These are phyloP conservation scores for Beta lomatogona DNA, from an alignment of 179 eudicot genomes.

Conservation along the genomic window DNA sequence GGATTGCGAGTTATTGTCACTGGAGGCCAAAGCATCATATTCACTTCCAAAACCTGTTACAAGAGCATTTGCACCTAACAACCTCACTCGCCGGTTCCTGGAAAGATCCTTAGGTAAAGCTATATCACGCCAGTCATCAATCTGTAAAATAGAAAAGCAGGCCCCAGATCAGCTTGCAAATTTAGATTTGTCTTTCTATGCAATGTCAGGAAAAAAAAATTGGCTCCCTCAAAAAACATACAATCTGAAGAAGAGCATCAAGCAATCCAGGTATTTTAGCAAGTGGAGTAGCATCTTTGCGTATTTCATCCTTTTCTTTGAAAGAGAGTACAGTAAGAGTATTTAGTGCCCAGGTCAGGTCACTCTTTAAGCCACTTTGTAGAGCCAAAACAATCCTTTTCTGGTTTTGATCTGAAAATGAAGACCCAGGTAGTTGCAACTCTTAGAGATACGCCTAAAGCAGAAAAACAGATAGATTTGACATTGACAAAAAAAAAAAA, in stretches of 20 bases:
- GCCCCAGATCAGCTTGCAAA: neutral
- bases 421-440: neutral
- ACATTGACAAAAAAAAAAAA: neutral
- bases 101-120: slow-evolving; percentile 76
- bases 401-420: slow-evolving; percentile 77
- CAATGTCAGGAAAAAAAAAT: neutral
- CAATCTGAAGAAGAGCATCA: slow-evolving; percentile 96
- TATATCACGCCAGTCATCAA: slow-evolving; percentile 99
- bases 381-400: slow-evolving; percentile 93
- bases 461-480: neutral
- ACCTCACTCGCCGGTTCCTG: slow-evolving; percentile 64
- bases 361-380: slow-evolving; percentile 97
- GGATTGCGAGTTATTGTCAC: slow-evolving; percentile 45
- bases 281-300: slow-evolving; percentile 92
- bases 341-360: slow-evolving; percentile 93
- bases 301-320: slow-evolving; percentile 94
- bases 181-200: neutral
- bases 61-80: slow-evolving; percentile 69
- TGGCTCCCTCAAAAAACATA: slow-evolving; percentile 42
- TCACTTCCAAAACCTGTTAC: slow-evolving; percentile 92
- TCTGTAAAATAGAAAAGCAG: slow-evolving; percentile 43
- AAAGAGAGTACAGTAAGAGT: slow-evolving; percentile 87
- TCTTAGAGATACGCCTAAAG: neutral
- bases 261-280: slow-evolving; percentile 89
- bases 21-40: slow-evolving; percentile 57